phyloP scores from a whole-genome alignment of 805 yeast species.

The Kodamaea kaohsiungensis region DNA sequence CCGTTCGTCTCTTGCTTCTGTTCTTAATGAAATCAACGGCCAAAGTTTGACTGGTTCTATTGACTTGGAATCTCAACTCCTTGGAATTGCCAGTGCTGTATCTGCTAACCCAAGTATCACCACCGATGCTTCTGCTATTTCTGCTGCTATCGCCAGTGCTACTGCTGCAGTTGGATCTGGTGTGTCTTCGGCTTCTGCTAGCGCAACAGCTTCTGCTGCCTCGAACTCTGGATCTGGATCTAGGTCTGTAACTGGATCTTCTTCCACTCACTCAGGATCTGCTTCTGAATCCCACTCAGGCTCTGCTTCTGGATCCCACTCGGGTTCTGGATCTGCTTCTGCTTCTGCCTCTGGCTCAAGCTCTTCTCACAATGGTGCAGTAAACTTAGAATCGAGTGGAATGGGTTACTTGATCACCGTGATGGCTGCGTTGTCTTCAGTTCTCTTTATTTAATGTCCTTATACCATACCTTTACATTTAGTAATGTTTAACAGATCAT shows the following conservation, averaged over 20 bases:
- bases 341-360: constrained; percentile 7
- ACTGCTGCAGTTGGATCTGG: background rate
- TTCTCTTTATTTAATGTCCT: constrained; percentile 5
- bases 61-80: background rate
- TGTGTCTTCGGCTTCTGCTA: background rate
- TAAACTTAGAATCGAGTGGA: background rate
- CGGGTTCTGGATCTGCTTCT: constrained; percentile 4
- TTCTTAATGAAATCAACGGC: background rate
- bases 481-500: background rate
- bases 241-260: background rate
- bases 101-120: background rate
- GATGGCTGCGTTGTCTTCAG: constrained; percentile 5
- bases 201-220: background rate
- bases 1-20: too few relatives aligned
- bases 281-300: constrained; percentile 6
- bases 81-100: background rate
- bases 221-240: background rate
- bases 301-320: background rate
- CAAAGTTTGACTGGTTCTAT: background rate
- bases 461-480: background rate
- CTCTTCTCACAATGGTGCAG: constrained; percentile 1
- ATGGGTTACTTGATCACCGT: background rate
- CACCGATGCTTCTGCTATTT: background rate
- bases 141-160: background rate
- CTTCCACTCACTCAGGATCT: background rate